These are phyloP conservation scores for Symbiodinium pilosum DNA, from an alignment of 73 alveolate genomes.

Conservation along the genomic window DNA sequence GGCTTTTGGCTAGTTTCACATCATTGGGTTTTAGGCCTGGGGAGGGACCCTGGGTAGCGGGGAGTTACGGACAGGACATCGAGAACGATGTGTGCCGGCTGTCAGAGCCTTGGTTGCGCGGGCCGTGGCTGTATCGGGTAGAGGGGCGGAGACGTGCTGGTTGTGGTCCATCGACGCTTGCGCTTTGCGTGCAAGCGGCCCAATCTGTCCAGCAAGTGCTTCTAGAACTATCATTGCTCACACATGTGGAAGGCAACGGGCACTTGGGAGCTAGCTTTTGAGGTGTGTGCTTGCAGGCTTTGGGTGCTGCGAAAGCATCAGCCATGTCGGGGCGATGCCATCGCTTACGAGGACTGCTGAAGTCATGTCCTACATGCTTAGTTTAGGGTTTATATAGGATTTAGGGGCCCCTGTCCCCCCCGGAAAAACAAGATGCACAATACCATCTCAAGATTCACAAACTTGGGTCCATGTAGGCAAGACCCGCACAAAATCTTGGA, in stretches of 20 bases:
- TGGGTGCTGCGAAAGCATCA: slow-evolving; percentile 88
- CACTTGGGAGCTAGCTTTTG: background rate
- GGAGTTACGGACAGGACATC: slow-evolving; percentile 46
- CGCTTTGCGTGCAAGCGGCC: too few relatives aligned
- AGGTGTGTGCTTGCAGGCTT: background rate
- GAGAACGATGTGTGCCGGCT: slow-evolving; percentile 66
- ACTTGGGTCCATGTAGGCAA: too few relatives aligned
- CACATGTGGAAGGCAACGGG: too few relatives aligned
- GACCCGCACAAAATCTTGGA: too few relatives aligned
- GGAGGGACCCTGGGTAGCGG: too few relatives aligned
- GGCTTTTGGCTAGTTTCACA: too few relatives aligned
- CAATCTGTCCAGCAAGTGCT: too few relatives aligned
- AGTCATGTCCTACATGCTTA: background rate
- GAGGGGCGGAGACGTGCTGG: background rate
- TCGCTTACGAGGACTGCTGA: slow-evolving; percentile 37
- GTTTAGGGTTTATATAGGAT: background rate
- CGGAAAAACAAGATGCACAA: too few relatives aligned
- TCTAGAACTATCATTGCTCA: too few relatives aligned
- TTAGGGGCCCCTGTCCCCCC: too few relatives aligned
- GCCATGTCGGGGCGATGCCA: slow-evolving; percentile 85
- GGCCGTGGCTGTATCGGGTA: background rate
- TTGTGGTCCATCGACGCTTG: too few relatives aligned
- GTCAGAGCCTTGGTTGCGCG: slow-evolving; percentile 8
- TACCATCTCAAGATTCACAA: too few relatives aligned
- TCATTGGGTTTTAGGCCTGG: background rate